Base-by-base conservation (phyloP, 495 filamentous ascomycete genomes). In the Xylaria castorea region DNA sequence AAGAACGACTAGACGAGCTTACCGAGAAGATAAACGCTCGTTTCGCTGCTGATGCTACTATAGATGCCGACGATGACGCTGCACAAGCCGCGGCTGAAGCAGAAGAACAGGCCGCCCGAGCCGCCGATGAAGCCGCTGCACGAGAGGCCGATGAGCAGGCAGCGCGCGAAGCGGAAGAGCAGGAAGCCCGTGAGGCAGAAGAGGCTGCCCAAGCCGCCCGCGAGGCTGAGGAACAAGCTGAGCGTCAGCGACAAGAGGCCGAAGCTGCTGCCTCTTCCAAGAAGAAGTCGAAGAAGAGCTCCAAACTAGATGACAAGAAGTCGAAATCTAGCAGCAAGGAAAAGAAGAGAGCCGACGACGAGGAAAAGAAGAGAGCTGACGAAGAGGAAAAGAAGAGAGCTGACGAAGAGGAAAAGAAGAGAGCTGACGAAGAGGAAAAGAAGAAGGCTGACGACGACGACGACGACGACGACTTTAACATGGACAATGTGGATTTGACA, bases 271-370 rank as follows among this genome's bases (percentile, higher is more conserved):
- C 69, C 7, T 70, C 78, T 12, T 72, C 76, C 0, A 84, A 83
- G 71, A 79, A 79, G 68, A 84, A 84, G 65, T 80, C 78, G 46
- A 86, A 84, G 75, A 83, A 85, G 69, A 73, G 77, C 61, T 79
- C 75, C 38, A 83, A 80, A 69, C 40, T 67, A 5, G 77, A 77
- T 22, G 78, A 79, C 9, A 76, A 75, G 58, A 76, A 79, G 62
- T 74, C 76, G 9, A 75, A 75, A 66, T 75, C 77, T 34, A 75
- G 51, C 58, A 69, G 58, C 65, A 77, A 78, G 62, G 74, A 79
- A 22, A 80, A 77, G 46, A 57, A 74, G 42, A 75, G 76, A n/a
- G 72, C 60, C 53, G 61, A 73, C n/a, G 69, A 66, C 22, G 75
- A 79, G 65, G 74, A 79, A 20, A 78, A 77, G 36, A 48, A 74